Conservation (phyloP, 352 stramenopile genomes). For the Pythium phragmiticola region DNA sequence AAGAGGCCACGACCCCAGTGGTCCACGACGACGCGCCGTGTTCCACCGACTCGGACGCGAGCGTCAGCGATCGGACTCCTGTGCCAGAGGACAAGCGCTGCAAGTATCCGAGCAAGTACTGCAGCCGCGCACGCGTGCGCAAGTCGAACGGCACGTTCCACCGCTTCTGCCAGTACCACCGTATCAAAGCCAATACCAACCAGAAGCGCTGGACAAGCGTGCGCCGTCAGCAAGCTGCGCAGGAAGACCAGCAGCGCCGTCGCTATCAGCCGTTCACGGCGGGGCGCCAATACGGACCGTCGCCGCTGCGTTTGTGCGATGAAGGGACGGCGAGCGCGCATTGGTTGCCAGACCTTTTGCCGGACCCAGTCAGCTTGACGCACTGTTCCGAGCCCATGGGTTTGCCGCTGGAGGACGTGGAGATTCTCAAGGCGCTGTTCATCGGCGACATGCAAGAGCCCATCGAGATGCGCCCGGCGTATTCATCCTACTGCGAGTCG, state of each 20-base stretch:
- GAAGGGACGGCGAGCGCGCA: not conserved
- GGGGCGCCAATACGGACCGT: not conserved
- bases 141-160: slow-evolving; percentile 19
- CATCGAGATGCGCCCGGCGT: no score
- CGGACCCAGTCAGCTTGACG: slow-evolving; percentile 9
- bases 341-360: not conserved
- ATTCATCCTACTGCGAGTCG: not conserved
- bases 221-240: slow-evolving; percentile 3
- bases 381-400: not conserved
- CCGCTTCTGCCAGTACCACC: slow-evolving; percentile 19
- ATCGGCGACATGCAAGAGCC: not conserved
- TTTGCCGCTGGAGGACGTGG: slow-evolving; percentile 4
- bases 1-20: not conserved
- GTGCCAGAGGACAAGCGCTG: slow-evolving; percentile 7
- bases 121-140: slow-evolving; percentile 2
- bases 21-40: not conserved
- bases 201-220: slow-evolving; percentile 21
- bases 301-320: not conserved
- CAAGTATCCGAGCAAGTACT: slow-evolving; percentile 21
- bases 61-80: not conserved
- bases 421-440: slow-evolving; percentile 20
- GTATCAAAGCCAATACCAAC: slow-evolving; percentile 18
- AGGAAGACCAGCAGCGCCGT: slow-evolving; percentile 2
- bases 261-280: not conserved
- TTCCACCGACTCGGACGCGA: not conserved